Conservation (phyloP, 352 stramenopile species). For the Pythium brachiatum region DNA sequence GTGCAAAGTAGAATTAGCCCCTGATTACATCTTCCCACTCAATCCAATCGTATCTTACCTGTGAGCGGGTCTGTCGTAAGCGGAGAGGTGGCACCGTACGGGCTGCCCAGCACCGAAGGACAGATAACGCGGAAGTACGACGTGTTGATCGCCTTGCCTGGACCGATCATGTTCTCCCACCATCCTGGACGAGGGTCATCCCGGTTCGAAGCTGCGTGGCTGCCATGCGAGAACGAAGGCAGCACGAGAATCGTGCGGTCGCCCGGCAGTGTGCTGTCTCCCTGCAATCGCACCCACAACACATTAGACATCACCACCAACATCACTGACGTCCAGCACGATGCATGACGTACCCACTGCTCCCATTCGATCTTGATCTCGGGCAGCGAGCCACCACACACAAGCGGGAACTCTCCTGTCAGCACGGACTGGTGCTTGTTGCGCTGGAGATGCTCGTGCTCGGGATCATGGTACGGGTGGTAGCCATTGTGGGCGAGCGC, state of each 20-base stretch:
- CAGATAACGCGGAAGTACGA: constrained; percentile 88
- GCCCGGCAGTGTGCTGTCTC: constrained; percentile 59
- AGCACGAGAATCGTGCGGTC: constrained; percentile 81
- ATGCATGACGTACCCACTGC: constrained; percentile 50
- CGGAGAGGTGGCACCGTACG: constrained; percentile 81
- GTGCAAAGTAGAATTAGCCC: neutral
- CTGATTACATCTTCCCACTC: neutral
- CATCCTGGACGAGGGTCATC: constrained; percentile 77
- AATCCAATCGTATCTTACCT: constrained; percentile 12
- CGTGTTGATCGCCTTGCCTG: constrained; percentile 84
- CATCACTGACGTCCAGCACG: too few relatives aligned
- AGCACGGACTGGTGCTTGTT: constrained; percentile 78
- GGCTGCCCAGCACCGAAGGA: constrained; percentile 78
- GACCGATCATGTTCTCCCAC: constrained; percentile 89
- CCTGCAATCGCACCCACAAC: constrained; percentile 21
- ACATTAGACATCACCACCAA: neutral
- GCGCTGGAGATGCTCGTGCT: constrained; percentile 36
- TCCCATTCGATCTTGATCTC: constrained; percentile 75
- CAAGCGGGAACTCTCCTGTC: constrained; percentile 56
- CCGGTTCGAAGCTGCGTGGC: constrained; percentile 77
- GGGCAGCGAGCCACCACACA: constrained; percentile 50
- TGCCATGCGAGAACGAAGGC: constrained; percentile 87
- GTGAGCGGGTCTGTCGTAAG: constrained; percentile 57
- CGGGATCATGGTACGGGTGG: constrained; percentile 19
- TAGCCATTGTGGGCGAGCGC: constrained; percentile 28